These are phyloP conservation scores for Phaffia tasmanica DNA, from an alignment of 768 basidiomycete species.

Conservation along the genomic window DNA sequence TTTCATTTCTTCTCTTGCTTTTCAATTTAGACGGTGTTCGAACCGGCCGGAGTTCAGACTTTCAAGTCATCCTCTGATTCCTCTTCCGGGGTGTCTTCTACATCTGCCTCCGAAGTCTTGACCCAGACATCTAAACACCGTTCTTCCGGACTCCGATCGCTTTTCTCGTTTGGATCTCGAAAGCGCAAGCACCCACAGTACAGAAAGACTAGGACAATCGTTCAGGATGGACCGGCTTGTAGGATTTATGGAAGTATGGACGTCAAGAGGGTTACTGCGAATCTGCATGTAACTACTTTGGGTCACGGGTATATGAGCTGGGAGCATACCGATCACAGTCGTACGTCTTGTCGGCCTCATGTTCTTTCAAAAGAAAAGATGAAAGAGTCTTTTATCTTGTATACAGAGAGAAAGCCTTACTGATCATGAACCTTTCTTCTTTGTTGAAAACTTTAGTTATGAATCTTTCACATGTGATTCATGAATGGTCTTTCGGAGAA, in stretches of 20 bases:
- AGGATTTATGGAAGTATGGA: slow-evolving; percentile 68
- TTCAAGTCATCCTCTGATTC: slow-evolving; percentile 3
- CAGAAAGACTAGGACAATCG: slow-evolving; percentile 23
- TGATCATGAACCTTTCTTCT: slow-evolving; percentile 2
- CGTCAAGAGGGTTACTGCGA: slow-evolving; percentile 87
- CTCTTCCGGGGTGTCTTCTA: neutral
- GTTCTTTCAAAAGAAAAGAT: neutral
- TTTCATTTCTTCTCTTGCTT: neutral
- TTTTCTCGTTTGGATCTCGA: slow-evolving; percentile 1
- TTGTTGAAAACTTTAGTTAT: slow-evolving; percentile 49
- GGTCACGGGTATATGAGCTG: slow-evolving; percentile 87
- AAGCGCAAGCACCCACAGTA: slow-evolving; percentile 11
- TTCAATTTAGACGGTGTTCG: slow-evolving; percentile 12
- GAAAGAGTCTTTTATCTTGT: neutral
- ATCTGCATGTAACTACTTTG: slow-evolving; percentile 84
- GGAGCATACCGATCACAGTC: slow-evolving; percentile 72
- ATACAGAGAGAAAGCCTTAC: neutral
- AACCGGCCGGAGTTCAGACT: slow-evolving; percentile 9
- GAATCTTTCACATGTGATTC: slow-evolving; percentile 93
- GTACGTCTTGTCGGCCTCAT: slow-evolving; percentile 40
- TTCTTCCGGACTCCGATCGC: slow-evolving; percentile 9
- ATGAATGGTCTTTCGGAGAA: slow-evolving; percentile 93
- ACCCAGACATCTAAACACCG: slow-evolving; percentile 8
- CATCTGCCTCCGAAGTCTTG: slow-evolving; percentile 20
- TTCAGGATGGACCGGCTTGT: slow-evolving; percentile 62